A percentile compares a stretch with the other conserved stretches of the same genome.
phyloP scores from a whole-genome alignment of 108 stramenopile genomes.

The Nitzschia sp. region DNA sequence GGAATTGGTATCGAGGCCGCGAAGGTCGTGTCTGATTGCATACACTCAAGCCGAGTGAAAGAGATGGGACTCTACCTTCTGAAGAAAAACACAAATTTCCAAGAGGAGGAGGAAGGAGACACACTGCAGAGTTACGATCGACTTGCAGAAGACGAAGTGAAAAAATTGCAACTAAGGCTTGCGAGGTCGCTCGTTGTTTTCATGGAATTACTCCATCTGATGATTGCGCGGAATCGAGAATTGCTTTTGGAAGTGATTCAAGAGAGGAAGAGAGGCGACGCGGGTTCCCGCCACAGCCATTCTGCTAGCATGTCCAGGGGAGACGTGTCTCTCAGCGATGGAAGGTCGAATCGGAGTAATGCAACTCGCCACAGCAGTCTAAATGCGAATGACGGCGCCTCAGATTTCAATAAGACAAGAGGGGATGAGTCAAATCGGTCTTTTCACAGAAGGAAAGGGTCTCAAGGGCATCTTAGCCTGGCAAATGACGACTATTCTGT shows the following conservation, averaged over 20 bases:
- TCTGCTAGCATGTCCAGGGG: slow-evolving; percentile 6
- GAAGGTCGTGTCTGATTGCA: slow-evolving; percentile 82
- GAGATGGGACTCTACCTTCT: slow-evolving; percentile 76
- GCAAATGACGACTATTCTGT: not conserved
- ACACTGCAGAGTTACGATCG: slow-evolving; percentile 51
- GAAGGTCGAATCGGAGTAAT: slow-evolving; percentile 7
- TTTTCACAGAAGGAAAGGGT: not conserved
- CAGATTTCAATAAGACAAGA: slow-evolving; percentile 3
- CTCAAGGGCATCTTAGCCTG: not conserved
- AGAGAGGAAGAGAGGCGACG: slow-evolving; percentile 50
- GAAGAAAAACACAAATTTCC: slow-evolving; percentile 37
- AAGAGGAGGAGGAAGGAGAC: slow-evolving; percentile 50
- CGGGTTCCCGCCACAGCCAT: not conserved
- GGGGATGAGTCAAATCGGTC: slow-evolving; percentile 22
- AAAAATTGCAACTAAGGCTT: slow-evolving; percentile 67
- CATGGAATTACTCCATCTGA: slow-evolving; percentile 78
- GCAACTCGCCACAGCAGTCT: slow-evolving; percentile 1
- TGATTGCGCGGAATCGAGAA: slow-evolving; percentile 82
- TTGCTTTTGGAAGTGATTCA: slow-evolving; percentile 72
- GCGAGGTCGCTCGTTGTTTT: slow-evolving; percentile 80
- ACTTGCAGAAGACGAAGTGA: slow-evolving; percentile 67
- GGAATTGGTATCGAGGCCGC: slow-evolving; percentile 84
- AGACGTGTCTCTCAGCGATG: slow-evolving; percentile 14
- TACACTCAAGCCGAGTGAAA: slow-evolving; percentile 84
- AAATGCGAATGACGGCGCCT: not conserved